These are phyloP conservation scores for Emergomyces pasteurianus DNA, from an alignment of 2,329 filamentous ascomycete species.

Conservation along the genomic window DNA sequence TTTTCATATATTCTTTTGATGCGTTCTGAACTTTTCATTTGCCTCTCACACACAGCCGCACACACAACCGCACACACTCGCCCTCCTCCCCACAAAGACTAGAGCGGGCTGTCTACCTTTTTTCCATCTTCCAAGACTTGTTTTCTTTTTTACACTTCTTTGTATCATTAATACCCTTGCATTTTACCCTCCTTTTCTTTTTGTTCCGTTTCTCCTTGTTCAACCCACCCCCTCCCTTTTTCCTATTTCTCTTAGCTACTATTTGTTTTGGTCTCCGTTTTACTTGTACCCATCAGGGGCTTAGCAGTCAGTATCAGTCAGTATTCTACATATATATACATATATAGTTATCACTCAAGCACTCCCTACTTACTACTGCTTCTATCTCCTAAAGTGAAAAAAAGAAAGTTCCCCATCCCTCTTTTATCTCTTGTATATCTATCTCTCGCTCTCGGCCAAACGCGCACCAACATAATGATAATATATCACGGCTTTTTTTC, in stretches of 20 bases:
- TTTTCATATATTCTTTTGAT: neutral
- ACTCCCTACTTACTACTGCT: neutral
- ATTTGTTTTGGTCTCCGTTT: neutral
- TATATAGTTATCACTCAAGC: neutral
- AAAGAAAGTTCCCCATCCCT: neutral
- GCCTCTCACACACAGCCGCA: neutral
- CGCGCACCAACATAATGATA: no score
- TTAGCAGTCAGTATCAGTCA: neutral
- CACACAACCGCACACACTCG: neutral
- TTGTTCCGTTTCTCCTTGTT: no score
- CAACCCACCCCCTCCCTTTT: neutral
- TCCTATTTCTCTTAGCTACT: no score
- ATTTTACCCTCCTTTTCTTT: neutral
- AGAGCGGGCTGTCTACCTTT: neutral
- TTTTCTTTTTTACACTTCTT: neutral
- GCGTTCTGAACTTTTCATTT: neutral
- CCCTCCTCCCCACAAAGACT: neutral
- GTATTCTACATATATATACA: neutral
- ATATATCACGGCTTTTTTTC: no score
- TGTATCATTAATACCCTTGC: constrained; percentile 4
- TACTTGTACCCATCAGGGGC: neutral
- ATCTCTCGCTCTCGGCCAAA: neutral
- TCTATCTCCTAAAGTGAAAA: neutral
- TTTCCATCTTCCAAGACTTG: neutral
- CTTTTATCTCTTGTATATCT: neutral